Conservation (phyloP, 177 flowering plant genomes). For the Vitis hybrid region DNA sequence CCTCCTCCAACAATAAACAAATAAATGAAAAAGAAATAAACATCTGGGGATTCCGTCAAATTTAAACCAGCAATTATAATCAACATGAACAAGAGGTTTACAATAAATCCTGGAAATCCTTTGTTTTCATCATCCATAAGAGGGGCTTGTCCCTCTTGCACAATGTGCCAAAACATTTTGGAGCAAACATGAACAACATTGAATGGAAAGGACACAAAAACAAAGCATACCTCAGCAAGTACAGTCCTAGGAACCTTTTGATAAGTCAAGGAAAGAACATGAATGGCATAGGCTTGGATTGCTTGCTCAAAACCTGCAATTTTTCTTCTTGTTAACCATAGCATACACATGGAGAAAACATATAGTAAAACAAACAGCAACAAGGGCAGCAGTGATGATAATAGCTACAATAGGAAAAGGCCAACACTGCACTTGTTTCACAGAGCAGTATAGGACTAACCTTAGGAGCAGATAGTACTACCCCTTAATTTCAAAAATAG, state of each 20-base stretch:
- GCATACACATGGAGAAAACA: background rate
- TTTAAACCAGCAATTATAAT: no score
- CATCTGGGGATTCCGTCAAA: no score
- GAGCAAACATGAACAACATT: background rate
- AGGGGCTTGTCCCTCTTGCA: background rate
- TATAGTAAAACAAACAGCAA: background rate
- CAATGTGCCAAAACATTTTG: background rate
- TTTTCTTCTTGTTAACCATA: constrained; percentile 10
- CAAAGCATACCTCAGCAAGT: constrained; percentile 82
- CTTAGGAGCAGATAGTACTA: no score
- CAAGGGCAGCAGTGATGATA: background rate
- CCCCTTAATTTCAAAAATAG: no score
- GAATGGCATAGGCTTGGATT: constrained; percentile 83
- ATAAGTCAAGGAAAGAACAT: constrained; percentile 83
- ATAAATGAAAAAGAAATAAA: no score
- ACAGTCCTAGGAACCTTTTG: constrained; percentile 85
- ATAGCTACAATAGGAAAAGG: background rate
- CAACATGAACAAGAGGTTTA: no score
- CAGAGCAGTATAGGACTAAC: no score
- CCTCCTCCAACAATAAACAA: no score
- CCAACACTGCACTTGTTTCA: no score
- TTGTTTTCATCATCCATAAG: no score
- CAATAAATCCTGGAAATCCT: no score
- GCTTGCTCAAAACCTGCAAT: constrained; percentile 97
- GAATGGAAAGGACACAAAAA: background rate